Evolutionary conservation across 2,329 filamentous ascomycete genomes (phyloP), one percentile per base, ranked within the genome.

Genomic region (Penicillium crustosum): DNA sequence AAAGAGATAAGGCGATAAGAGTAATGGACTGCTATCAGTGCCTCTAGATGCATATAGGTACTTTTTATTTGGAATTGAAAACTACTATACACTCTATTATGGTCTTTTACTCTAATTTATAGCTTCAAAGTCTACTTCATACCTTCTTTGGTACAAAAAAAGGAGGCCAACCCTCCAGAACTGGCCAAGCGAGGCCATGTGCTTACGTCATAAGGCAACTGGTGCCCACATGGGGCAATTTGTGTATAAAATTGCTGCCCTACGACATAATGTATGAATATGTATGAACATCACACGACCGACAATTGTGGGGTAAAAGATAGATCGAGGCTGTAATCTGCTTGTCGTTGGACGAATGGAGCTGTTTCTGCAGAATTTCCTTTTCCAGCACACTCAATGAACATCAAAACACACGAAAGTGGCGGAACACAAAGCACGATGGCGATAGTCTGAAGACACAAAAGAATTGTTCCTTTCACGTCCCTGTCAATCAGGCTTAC

Each of bases 1-100:
- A 55, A 44, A 23, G 17, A n/a, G 55, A 53, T 53, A 53, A 57
- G 44, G 17, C 15, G 47, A 57, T n/a, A 56, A 51, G 49, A 8
- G 21, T 19, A 42, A 33, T 47, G 33, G 15, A 35, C 33, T 35
- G 13, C 13, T 15, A 35, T 33, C 13, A 13, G 31, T 15, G 31
- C 31, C 12, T 33, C 13, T 15, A 33, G 31, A 33, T 13, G 6
- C 27, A 29, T 10, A 29, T 4, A 10, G 8, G 27, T 29, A 13
- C 31, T 15, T 33, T 33, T 15, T 31, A 31, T 13, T 15, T 35
- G 31, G 31, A 35, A 13, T 35, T 35, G 6, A 35, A 31, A 31
- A 31, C 29, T 31, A 31, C 29, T 31, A 31, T 31, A 31, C 29
- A 31, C 10, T 6, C 29, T 31, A 31, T 31, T 31, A 13, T 33